These are phyloP conservation scores for Ceratocystis cubensis DNA, from an alignment of 2,329 filamentous ascomycete species.

Conservation along the genomic window DNA sequence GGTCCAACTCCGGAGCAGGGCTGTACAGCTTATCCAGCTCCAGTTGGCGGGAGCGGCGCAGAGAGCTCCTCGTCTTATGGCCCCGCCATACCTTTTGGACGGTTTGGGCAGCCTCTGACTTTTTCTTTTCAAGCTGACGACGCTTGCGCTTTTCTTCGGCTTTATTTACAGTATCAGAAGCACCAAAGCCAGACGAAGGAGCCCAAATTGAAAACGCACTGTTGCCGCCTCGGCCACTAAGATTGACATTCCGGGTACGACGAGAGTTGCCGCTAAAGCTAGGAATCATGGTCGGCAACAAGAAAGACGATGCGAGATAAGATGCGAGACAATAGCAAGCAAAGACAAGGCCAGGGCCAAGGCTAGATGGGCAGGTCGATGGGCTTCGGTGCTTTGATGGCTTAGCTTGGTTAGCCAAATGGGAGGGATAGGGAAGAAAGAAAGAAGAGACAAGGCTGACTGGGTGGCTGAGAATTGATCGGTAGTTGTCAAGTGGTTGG, in stretches of 20 bases:
- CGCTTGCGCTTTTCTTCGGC: constrained; percentile 76
- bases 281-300: constrained; percentile 57
- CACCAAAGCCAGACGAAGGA: constrained; percentile 31
- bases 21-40: constrained; percentile 51
- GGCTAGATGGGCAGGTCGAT: background rate
- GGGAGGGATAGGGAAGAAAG: background rate
- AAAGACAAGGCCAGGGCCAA: background rate
- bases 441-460: background rate
- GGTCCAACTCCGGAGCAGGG: constrained; percentile 21
- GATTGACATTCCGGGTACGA: constrained; percentile 81
- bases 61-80: constrained; percentile 46
- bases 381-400: background rate
- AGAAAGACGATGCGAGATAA: background rate
- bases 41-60: constrained; percentile 45
- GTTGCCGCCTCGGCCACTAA: constrained; percentile 69
- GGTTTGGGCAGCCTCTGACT: constrained; percentile 56
- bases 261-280: constrained; percentile 82
- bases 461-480: too few species aligned
- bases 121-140: constrained; percentile 68
- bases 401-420: background rate
- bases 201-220: constrained; percentile 35
- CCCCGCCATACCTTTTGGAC: constrained; percentile 80
- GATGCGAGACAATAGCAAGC: too few species aligned
- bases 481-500: background rate
- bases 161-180: constrained; percentile 66